Evolutionary conservation across 1,284 basidiomycete species (phyloP).

Genomic region (Ustilago loliicola): DNA sequence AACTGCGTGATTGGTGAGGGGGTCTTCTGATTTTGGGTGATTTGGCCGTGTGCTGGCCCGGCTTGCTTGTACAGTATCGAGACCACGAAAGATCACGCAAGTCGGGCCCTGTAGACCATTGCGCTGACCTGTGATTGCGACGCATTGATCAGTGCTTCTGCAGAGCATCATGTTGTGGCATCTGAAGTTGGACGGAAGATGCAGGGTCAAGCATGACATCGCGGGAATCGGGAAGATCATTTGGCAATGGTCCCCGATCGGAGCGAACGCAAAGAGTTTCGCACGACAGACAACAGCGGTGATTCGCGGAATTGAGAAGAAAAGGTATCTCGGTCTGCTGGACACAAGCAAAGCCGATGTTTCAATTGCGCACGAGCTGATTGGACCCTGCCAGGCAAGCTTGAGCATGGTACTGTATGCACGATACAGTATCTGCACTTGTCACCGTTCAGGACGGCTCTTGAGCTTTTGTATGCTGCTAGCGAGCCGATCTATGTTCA

Average conservation of each 20-base stretch:
- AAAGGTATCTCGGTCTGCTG: background rate
- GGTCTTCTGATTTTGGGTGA: background rate
- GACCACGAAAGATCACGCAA: too few species aligned
- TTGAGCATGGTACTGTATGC: background rate
- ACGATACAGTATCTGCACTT: background rate
- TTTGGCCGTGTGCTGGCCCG: too few species aligned
- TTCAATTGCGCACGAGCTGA: conserved; percentile 43
- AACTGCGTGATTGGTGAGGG: background rate
- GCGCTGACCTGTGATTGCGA: too few species aligned
- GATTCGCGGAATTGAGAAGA: conserved; percentile 32
- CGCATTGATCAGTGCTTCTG: too few species aligned
- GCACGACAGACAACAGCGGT: conserved; percentile 24
- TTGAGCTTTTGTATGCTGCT: background rate
- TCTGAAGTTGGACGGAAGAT: background rate
- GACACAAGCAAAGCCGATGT: conserved; percentile 40
- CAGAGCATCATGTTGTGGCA: background rate
- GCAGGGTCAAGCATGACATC: background rate
- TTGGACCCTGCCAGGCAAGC: conserved; percentile 15
- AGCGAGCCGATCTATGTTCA: background rate
- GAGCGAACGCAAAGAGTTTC: background rate
- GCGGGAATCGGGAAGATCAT: background rate
- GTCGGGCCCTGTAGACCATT: too few species aligned
- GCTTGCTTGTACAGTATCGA: too few species aligned
- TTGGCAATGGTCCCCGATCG: background rate
- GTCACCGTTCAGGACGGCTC: background rate